These are phyloP conservation scores for Cercospora zeina DNA, from an alignment of 2,329 filamentous ascomycete species.

Conservation along the genomic window DNA sequence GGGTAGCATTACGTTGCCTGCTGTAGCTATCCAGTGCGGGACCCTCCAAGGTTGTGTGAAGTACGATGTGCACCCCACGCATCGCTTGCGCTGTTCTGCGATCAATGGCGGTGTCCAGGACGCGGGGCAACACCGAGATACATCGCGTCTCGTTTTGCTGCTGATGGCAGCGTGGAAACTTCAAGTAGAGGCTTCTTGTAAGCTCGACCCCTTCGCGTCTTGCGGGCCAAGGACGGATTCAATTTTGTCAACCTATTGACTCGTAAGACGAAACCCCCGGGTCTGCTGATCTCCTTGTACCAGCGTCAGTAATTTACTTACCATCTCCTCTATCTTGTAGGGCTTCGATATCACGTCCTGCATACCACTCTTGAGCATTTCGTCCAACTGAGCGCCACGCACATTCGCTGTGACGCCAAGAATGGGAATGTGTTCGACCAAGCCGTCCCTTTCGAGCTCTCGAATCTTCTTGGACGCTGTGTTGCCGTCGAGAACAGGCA, in stretches of 20 bases:
- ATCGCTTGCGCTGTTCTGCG: not conserved
- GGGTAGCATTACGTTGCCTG: no score
- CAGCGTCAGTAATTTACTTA: conserved; percentile 24
- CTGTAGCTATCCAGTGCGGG: no score
- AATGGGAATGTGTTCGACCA: conserved; percentile 33
- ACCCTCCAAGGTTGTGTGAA: no score
- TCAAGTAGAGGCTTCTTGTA: no score
- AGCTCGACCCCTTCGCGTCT: not conserved
- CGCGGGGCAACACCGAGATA: not conserved
- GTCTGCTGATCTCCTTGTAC: conserved; percentile 3
- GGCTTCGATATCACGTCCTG: conserved; percentile 39
- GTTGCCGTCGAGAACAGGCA: conserved; percentile 41
- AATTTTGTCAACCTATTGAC: conserved; percentile 23
- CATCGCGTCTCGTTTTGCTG: not conserved
- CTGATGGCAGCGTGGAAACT: no score
- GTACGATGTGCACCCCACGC: not conserved
- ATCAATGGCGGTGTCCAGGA: not conserved
- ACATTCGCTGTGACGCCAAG: conserved; percentile 42
- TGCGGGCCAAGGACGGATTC: not conserved
- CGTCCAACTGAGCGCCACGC: conserved; percentile 37
- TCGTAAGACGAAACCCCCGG: conserved; percentile 12
- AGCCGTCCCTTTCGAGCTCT: conserved; percentile 29
- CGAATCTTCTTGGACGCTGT: conserved; percentile 35
- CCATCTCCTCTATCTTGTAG: conserved; percentile 40
- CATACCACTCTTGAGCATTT: conserved; percentile 40